Percentiles rank a stretch among this genome's conserved stretches.
Conservation (phyloP, 148 eudicot species). For the Fagopyrum homotropicum region DNA sequence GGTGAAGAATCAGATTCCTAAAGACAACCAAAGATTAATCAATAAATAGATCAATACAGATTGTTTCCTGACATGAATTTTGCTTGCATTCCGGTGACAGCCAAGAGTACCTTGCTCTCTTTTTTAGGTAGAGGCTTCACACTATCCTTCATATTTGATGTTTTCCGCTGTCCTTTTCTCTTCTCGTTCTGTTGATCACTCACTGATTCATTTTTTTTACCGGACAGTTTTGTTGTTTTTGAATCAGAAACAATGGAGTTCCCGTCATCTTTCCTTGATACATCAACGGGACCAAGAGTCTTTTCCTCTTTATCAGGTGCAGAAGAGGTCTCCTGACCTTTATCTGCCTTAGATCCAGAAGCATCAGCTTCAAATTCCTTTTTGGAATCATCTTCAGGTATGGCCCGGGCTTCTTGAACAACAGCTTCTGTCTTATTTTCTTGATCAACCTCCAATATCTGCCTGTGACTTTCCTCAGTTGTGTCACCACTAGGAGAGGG, state of each 20-base stretch:
- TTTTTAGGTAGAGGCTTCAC: constrained; percentile 21
- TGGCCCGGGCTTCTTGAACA: constrained; percentile 28
- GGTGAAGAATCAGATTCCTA: constrained; percentile 45
- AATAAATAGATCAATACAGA: not conserved
- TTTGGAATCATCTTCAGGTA: constrained; percentile 23
- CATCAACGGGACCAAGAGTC: constrained; percentile 19
- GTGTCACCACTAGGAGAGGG: constrained; percentile 20
- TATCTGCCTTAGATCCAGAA: constrained; percentile 24
- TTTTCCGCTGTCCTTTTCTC: constrained; percentile 23
- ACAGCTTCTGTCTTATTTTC: constrained; percentile 19
- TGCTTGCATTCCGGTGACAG: not conserved
- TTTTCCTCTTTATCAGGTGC: constrained; percentile 28
- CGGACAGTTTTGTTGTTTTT: constrained; percentile 23
- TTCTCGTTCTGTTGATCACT: constrained; percentile 28
- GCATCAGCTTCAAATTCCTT: constrained; percentile 37
- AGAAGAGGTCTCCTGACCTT: constrained; percentile 30
- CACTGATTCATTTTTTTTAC: constrained; percentile 31
- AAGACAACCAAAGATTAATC: not conserved
- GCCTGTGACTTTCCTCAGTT: constrained; percentile 12
- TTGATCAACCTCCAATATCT: not conserved
- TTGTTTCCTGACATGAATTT: not conserved
- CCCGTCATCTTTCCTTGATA: constrained; percentile 32
- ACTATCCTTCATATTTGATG: constrained; percentile 18
- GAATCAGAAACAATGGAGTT: constrained; percentile 33
- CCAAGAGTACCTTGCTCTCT: constrained; percentile 34